Conservation (phyloP, 2,329 filamentous ascomycete species). For the Plectosphaerella cucumerina region DNA sequence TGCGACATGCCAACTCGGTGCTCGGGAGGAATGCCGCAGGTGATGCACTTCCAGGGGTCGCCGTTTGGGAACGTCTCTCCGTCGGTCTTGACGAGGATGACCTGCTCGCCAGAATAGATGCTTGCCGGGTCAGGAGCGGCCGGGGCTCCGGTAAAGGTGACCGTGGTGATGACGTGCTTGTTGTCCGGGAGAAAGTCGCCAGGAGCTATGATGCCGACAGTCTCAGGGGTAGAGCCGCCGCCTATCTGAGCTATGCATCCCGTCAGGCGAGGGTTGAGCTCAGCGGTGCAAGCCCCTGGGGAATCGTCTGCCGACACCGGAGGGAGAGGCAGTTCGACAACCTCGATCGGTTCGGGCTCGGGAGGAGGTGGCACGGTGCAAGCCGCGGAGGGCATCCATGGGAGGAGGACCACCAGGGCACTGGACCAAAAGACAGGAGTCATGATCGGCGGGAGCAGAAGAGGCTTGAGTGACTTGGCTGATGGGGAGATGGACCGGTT, state of each 20-base stretch:
- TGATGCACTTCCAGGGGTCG: slow-evolving; percentile 43
- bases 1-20: slow-evolving; percentile 20
- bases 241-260: slow-evolving; percentile 27
- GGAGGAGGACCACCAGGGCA: background rate
- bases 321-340: slow-evolving; percentile 31
- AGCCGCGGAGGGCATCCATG: background rate
- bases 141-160: slow-evolving; percentile 38
- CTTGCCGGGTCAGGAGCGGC: slow-evolving; percentile 30
- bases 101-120: slow-evolving; percentile 34
- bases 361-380: slow-evolving; percentile 17
- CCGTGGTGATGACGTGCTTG: slow-evolving; percentile 33
- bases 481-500: background rate
- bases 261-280: slow-evolving; percentile 27
- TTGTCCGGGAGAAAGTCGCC: slow-evolving; percentile 34
- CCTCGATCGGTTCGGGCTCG: slow-evolving; percentile 25
- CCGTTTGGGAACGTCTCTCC: slow-evolving; percentile 35
- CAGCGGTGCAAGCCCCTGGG: slow-evolving; percentile 24
- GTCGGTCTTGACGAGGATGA: slow-evolving; percentile 38
- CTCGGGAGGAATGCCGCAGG: slow-evolving; percentile 31
- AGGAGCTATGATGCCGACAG: slow-evolving; percentile 1
- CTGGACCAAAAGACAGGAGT: slow-evolving; percentile 8
- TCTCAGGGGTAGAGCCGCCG: background rate
- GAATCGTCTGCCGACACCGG: slow-evolving; percentile 21
- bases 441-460: slow-evolving; percentile 19
- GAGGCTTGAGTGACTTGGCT: background rate